phyloP scores from a whole-genome alignment of 192 early-diverging fungal species.

The Gonapodya prolifera region DNA sequence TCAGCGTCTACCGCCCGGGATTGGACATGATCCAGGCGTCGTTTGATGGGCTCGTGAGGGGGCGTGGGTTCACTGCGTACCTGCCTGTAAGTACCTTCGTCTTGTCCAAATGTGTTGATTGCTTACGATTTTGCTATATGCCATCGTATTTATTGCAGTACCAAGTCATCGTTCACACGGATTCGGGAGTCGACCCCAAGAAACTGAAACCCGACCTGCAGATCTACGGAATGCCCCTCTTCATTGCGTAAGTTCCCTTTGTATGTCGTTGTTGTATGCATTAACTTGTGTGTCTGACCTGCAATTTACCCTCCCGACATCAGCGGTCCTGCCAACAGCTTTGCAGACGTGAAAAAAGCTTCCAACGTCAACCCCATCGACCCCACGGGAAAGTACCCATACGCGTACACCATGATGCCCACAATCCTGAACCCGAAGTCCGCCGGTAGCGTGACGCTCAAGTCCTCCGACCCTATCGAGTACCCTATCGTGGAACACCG shows the following conservation, averaged over 20 bases:
- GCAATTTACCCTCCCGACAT: background rate
- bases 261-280: too few relatives aligned
- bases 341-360: background rate
- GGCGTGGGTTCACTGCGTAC: too few relatives aligned
- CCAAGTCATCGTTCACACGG: background rate
- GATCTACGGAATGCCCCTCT: background rate
- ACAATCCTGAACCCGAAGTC: background rate
- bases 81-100: too few relatives aligned
- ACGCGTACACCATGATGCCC: background rate
- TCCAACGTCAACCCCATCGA: background rate
- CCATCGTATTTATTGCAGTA: background rate
- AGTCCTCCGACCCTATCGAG: background rate
- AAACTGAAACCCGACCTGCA: background rate
- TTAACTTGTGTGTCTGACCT: background rate
- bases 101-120: too few relatives aligned
- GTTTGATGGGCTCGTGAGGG: background rate
- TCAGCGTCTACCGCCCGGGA: too few relatives aligned
- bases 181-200: background rate
- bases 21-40: background rate
- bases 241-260: background rate
- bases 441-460: background rate
- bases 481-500: background rate
- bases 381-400: background rate
- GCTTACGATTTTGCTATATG: too few relatives aligned
- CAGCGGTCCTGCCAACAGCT: background rate